Base-by-base conservation (phyloP, 164 flowering plant genomes). In the Litsea cubeba region DNA sequence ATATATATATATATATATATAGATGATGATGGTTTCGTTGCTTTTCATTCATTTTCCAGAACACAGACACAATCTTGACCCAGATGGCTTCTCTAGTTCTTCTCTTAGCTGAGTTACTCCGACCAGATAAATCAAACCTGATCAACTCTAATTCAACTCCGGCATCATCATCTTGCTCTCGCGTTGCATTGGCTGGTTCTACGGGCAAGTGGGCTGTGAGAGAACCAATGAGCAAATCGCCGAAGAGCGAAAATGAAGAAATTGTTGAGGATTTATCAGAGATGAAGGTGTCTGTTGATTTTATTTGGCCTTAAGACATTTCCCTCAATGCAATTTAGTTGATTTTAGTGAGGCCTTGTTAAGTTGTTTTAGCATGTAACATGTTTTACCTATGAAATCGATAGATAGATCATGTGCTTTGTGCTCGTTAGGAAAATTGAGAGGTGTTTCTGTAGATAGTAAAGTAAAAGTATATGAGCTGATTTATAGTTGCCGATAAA, bases 1-100 rank as follows among this genome's bases (percentile, higher is more conserved):
- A 18, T 5, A 18, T 30, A 28, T 63, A 22, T 62, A 6, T 62
- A 8, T 62, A 62, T 65, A 32, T 17, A 20, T 5, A 32, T 30
- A 28, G 24, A 8, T 63, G 24, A 20, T 63, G 22, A 17, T 6
- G 8, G 6, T 22, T 63, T 20, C 18, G 8, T 22, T 63, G 24
- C 28, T 24, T 20, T 24, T 40, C 49, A 28, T 6, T 28, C 49
- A 28, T 14, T 28, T 32, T 26, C 69, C 17, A 28, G 26, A 12
- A 6, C 25, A 15, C 49, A 26, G 20, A 14, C 35, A 66, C 17
- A 28, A 28, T n/a, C 11, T 22, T 63, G 26, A 32, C 22, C 28
- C 30, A 20, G 22, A 73, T 73, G 75, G 75, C 75, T 46, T 73
- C 75, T 40, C 58, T 73, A 15, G 40, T 73, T 63, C 75, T 73